Evolutionary conservation across 2,329 filamentous ascomycete species (phyloP).

Genomic region (Aspergillus ochraceoroseus): DNA sequence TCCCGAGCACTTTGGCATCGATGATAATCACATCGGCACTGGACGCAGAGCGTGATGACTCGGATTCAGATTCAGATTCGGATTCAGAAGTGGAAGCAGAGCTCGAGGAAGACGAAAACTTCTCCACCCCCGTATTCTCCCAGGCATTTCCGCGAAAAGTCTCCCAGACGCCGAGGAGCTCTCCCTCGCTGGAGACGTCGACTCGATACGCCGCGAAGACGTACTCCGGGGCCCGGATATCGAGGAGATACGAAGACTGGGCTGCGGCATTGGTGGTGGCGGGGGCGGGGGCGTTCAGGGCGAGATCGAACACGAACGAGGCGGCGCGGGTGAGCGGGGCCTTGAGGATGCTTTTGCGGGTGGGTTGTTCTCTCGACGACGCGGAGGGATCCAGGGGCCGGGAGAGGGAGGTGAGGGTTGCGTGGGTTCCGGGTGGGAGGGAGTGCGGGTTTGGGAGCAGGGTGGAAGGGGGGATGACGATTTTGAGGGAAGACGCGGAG

Average conservation of each 20-base stretch:
- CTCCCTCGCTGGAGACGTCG: slow-evolving; percentile 52
- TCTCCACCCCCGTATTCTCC: slow-evolving; percentile 67
- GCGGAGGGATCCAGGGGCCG: too few relatives aligned
- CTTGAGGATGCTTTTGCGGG: slow-evolving; percentile 41
- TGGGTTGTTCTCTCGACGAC: too few relatives aligned
- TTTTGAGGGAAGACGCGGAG: slow-evolving; percentile 32
- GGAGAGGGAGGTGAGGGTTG: slow-evolving; percentile 50
- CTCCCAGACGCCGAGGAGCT: slow-evolving; percentile 65
- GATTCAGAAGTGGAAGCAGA: slow-evolving; percentile 19
- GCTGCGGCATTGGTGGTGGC: slow-evolving; percentile 5
- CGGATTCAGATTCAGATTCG: too few relatives aligned
- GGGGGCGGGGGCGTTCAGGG: slow-evolving; percentile 49
- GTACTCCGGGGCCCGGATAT: slow-evolving; percentile 69
- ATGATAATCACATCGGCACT: slow-evolving; percentile 47
- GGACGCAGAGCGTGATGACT: too few relatives aligned
- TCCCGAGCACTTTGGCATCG: slow-evolving; percentile 57
- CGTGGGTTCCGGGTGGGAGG: slow-evolving; percentile 47
- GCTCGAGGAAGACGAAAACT: too few relatives aligned
- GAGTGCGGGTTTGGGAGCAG: slow-evolving; percentile 43
- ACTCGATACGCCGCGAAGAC: slow-evolving; percentile 75
- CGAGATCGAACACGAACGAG: slow-evolving; percentile 65
- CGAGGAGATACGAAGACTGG: slow-evolving; percentile 66
- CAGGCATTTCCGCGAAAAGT: slow-evolving; percentile 87
- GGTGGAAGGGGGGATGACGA: slow-evolving; percentile 41
- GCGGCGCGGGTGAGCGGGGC: slow-evolving; percentile 64